Conservation (phyloP, 2,329 filamentous ascomycete species). For the Cladophialophora chaetospira region DNA sequence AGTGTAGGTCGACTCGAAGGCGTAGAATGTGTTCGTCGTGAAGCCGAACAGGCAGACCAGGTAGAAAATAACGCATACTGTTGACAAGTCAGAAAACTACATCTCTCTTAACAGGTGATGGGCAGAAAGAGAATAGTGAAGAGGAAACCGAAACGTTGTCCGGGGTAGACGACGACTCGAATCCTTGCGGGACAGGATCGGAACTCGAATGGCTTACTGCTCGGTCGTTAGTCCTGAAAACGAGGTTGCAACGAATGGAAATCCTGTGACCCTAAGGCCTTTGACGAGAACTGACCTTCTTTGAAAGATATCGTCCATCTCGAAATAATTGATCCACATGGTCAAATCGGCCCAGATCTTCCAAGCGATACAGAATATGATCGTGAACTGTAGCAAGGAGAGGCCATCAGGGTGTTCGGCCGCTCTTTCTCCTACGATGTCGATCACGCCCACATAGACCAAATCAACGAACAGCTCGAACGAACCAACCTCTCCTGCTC, state of each 20-base stretch:
- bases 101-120: no score
- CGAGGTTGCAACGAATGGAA: no score
- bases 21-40: slow-evolving; percentile 49
- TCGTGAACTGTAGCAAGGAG: slow-evolving; percentile 52
- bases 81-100: no score
- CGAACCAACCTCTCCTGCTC: slow-evolving; percentile 54
- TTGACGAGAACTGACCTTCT: no score
- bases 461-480: slow-evolving; percentile 56
- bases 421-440: slow-evolving; percentile 53
- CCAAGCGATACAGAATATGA: slow-evolving; percentile 50
- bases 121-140: no score
- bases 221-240: no score
- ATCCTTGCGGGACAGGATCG: no score
- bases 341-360: slow-evolving; percentile 55
- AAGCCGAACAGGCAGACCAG: slow-evolving; percentile 64
- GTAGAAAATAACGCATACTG: slow-evolving; percentile 59
- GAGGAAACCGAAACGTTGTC: no score
- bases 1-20: slow-evolving; percentile 57
- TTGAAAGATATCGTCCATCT: slow-evolving; percentile 58
- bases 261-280: no score
- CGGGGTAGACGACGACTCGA: no score
- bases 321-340: slow-evolving; percentile 57
- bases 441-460: slow-evolving; percentile 48
- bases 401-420: slow-evolving; percentile 49
- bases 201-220: no score